Evolutionary conservation across 2,329 filamentous ascomycete species (phyloP), one percentile per base, ranked within the genome.

Genomic region (Trichoderma semiorbis): DNA sequence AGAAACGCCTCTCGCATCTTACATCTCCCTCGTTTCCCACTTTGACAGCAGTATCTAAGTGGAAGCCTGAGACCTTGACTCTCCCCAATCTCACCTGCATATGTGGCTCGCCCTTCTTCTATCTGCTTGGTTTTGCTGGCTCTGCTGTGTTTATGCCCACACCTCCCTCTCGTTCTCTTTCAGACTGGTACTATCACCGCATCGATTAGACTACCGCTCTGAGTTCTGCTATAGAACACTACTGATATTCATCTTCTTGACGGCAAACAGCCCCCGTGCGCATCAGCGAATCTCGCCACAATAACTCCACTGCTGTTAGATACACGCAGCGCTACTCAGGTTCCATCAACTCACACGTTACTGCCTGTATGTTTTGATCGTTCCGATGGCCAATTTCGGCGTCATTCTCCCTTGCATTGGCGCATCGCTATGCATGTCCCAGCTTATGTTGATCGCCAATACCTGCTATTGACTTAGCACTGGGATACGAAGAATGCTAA

Each of bases 1-100:
- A 79, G 79, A 81, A 81, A 78, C 77, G 76, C 73, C 75, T 75
- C 70, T 74, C 76, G 72, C 77, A 73, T 76, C 75, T 74, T 72
- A 75, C 74, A 76, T 77, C 73, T 70, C 76, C 76, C 73, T 74
- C 72, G 16, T 76, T 43, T 69, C 39, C 43, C 70, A 61, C 30
- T 74, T 68, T 68, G 70, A 71, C 53, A 73, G 68, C 73, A 57
- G 69, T 73, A 75, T 74, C 72, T 75, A 73, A 74, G 74, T 75
- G 75, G 75, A 70, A 74, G 74, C 73, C 74, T 77, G 73, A 80
- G 74, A 79, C 77, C 74, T 74, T 78, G 76, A 76, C 76, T 76
- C 74, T 77, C 74, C 74, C 70, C 68, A 78, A 76, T 75, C 75
- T 76, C 73, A 73, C 73, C 68, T 70, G 53, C 64, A 74, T 73